Base-by-base conservation (phyloP, 2,329 filamentous ascomycete genomes). In the Tolypocladium nubicola region DNA sequence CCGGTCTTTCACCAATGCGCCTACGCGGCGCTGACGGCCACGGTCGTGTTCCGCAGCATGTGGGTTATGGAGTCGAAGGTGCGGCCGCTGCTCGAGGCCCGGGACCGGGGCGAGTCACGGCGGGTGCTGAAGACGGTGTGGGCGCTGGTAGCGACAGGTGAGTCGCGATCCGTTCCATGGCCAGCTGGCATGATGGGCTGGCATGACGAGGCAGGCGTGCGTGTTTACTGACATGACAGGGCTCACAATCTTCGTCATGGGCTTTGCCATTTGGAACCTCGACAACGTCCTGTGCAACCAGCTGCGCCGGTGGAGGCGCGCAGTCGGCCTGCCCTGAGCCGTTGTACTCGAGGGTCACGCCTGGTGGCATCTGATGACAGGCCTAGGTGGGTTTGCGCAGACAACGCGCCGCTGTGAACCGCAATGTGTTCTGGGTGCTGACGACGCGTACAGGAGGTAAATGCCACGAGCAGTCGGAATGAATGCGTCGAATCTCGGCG, bases 1-100 rank as follows among this genome's bases (percentile, higher is more conserved):
- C 89, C 90, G 0, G 76, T 83, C 1, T 95, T 95, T 70, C 90
- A 95, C 72, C 89, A 95, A 68, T 85, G 84, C 60, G 87, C 86
- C 5, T 95, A 91, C 64, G 88, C 85, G 1, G 67, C 87, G 4
- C 74, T 95, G 49, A 94, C 89, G 0, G 79, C 79, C 6, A 76
- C 85, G 47, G 83, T 93, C 26, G 78, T 94, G 30, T 75, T 88
- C 56, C 84, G 88, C 39, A 87, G 85, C 64, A 86, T 92, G 76
- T 90, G 84, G 68, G 83, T 89, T 33, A 93, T 93, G 87, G 76
- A 80, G 63, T 68, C 65, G 40, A 61, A 72, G 53, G 66, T 82
- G 52, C 70, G 76, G 65, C 84, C 72, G 60, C 75, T 67, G 63
- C 70, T 75, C 61, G 72, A 65, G 67, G 73, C 66, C 62, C 76